A percentile compares a stretch with the other conserved stretches of the same genome.
phyloP scores from a whole-genome alignment of 1,139 yeast species.

The Candida tropicalis region DNA sequence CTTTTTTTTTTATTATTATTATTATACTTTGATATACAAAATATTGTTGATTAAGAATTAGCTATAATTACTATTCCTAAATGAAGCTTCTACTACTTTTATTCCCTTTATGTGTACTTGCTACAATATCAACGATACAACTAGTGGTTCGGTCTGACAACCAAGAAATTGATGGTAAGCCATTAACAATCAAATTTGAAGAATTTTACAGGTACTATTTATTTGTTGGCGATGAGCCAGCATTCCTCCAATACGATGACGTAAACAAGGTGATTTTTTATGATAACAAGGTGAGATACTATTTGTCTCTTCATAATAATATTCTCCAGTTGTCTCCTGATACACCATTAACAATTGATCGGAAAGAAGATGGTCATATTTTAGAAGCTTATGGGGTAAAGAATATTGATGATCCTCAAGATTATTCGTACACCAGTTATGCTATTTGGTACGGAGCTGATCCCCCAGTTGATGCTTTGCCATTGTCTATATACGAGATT shows the following conservation, averaged over 20 bases:
- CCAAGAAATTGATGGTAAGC: conserved; percentile 2
- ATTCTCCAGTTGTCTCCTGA: conserved; percentile 8
- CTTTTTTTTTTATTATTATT: neutral
- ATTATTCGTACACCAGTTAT: neutral
- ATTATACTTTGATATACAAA: too few species aligned
- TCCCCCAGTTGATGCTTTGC: conserved; percentile 6
- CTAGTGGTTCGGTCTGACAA: neutral
- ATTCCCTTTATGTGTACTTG: conserved; percentile 6
- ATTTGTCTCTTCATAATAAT: conserved; percentile 5
- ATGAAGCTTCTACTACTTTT: conserved; percentile 5
- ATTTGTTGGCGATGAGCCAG: conserved; percentile 1
- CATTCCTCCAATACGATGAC: conserved; percentile 2
- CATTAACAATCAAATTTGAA: neutral
- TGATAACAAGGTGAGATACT: conserved; percentile 6
- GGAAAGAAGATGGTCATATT: conserved; percentile 2
- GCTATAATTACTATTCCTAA: neutral
- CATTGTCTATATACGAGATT: conserved; percentile 2
- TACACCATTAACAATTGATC: conserved; percentile 1
- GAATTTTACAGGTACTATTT: neutral
- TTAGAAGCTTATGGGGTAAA: conserved; percentile 3
- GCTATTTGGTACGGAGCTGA: conserved; percentile 5
- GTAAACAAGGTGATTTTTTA: conserved; percentile 3
- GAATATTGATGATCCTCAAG: neutral
- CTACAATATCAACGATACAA: conserved; percentile 1
- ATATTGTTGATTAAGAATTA: too few species aligned